Evolutionary conservation across 2,329 filamentous ascomycete genomes (phyloP).

Genomic region (Stylonectria norvegica): DNA sequence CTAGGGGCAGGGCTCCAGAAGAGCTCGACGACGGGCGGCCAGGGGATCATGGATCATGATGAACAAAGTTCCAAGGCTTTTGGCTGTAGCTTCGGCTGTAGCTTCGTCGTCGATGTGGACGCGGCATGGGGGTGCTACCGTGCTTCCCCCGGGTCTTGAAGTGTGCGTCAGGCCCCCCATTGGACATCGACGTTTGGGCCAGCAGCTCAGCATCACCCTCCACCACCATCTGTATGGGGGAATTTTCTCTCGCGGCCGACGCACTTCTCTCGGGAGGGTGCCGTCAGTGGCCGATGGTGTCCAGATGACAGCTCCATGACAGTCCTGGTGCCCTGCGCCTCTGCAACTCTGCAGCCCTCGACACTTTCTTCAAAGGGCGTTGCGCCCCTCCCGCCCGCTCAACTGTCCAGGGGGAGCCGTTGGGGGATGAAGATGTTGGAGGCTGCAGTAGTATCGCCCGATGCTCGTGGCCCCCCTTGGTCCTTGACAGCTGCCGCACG

Average conservation of each 20-base stretch:
- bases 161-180: neutral
- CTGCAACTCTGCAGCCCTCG: too few species aligned
- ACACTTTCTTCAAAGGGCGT: neutral
- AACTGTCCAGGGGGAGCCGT: neutral
- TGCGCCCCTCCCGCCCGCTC: neutral
- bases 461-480: too few species aligned
- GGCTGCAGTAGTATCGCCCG: neutral
- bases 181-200: neutral
- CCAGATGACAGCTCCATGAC: conserved; percentile 3
- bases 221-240: conserved; percentile 10
- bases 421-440: neutral
- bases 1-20: neutral
- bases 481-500: too few species aligned
- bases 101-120: neutral
- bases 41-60: neutral
- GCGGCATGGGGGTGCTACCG: neutral
- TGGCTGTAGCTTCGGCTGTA: too few species aligned
- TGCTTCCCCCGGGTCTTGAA: neutral
- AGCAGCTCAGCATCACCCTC: conserved; percentile 2
- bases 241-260: conserved; percentile 4
- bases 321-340: conserved; percentile 3
- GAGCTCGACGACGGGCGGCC: too few species aligned
- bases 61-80: neutral
- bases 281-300: neutral
- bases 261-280: conserved; percentile 1